Evolutionary conservation across 495 filamentous ascomycete species (phyloP), one percentile per base, ranked within the genome.

Genomic region (Filosporella fistucella): DNA sequence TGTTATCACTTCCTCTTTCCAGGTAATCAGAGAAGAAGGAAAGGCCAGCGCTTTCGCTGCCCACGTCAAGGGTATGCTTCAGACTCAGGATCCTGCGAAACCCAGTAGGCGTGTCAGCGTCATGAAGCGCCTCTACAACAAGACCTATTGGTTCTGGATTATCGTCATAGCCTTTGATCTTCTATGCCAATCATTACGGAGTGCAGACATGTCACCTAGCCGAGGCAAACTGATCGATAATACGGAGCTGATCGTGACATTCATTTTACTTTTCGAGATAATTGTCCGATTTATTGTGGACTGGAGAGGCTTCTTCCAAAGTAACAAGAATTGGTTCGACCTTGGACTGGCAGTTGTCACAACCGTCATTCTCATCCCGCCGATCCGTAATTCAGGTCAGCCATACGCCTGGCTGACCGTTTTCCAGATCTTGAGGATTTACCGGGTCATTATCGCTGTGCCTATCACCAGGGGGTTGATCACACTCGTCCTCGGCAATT

Each of bases 1-100:
- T 10, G 94, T 99, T 47, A 99, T 99, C 58, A 99, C 93, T 0
- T 93, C 91, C 18, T 95, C 93, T 7, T 97, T 99, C 61, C 94
- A 99, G 64, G 88, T 99, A 52, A 99, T 97, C 55, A 80, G 93
- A 51, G 93, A 99, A 66, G 93, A 99, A 63, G 94, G 89, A 67
- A 88, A 86, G 63, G 81, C 82, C 35, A 96, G 90, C 66, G 91
- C 93, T 8, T 99, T 99, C 64, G 87, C 91, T 16, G 79, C 78
- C 14, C 79, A 90, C 44, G 77, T 88, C 22, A 72, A 86, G 42
- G 55, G 59, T 12, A 49, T 64, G 23, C 43, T 64, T 49, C 51
- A 63, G 2, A 51, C 62, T 5, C 54, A 64, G 13, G 65, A 69
- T 23, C 66, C 72, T 35, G 77, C 76, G 23, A 57, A 69, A 25